Conservation (phyloP, 306 rosid genomes). For the Inga oerstediana region DNA sequence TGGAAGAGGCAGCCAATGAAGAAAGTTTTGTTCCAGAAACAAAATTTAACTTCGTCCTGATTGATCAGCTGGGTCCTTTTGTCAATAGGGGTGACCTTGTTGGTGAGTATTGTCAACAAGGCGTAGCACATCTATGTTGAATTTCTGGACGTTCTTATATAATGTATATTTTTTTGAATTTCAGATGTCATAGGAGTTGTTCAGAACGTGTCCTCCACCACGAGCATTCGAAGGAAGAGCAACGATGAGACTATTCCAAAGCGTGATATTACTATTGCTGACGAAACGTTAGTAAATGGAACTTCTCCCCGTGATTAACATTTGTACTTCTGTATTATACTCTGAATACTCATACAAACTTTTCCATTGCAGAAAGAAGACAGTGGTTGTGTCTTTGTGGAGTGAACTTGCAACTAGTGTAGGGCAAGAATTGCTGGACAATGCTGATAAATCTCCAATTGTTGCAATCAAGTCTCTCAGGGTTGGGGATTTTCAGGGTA, state of each 20-base stretch:
- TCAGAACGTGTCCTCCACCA: conserved; percentile 79
- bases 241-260: conserved; percentile 78
- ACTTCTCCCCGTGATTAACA: neutral
- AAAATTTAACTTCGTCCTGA: conserved; percentile 72
- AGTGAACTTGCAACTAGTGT: conserved; percentile 78
- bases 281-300: conserved; percentile 64
- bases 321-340: neutral
- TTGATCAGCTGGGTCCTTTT: conserved; percentile 85
- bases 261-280: conserved; percentile 95
- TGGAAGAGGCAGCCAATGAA: conserved; percentile 79
- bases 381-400: conserved; percentile 93
- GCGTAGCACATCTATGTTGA: neutral
- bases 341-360: neutral
- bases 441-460: conserved; percentile 65
- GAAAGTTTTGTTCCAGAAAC: conserved; percentile 75
- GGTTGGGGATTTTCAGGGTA: conserved; percentile 98
- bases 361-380: conserved; percentile 65
- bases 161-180: neutral
- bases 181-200: conserved; percentile 91
- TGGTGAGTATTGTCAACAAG: conserved; percentile 53
- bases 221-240: conserved; percentile 85
- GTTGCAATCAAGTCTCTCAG: conserved; percentile 81
- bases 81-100: conserved; percentile 75
- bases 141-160: no score
- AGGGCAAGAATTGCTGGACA: conserved; percentile 81